These are phyloP conservation scores for Thielaviopsis cerberus DNA, from an alignment of 2,329 filamentous ascomycete genomes.

Conservation along the genomic window DNA sequence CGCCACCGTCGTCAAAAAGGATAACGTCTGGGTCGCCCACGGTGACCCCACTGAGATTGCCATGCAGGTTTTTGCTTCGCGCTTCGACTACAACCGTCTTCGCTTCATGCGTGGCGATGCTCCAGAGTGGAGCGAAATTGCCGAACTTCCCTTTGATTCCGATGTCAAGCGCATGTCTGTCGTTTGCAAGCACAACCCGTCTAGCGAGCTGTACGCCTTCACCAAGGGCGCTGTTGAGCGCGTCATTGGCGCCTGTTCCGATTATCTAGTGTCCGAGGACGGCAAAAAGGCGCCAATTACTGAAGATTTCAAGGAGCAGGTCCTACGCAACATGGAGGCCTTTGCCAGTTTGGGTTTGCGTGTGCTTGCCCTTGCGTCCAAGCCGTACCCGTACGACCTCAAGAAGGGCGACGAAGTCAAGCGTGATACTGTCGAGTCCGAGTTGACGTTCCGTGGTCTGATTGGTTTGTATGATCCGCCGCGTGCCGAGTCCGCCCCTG, in stretches of 20 bases:
- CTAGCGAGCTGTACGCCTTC: too few relatives aligned
- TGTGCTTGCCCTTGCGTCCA: constrained; percentile 47
- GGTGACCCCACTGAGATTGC: constrained; percentile 55
- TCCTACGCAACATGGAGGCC: constrained; percentile 45
- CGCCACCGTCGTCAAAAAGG: constrained; percentile 27
- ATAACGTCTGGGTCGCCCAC: constrained; percentile 36
- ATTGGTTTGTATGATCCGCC: constrained; percentile 56
- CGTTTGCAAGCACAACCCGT: constrained; percentile 32
- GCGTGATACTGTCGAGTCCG: constrained; percentile 36
- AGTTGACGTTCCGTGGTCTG: constrained; percentile 46
- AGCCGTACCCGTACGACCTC: too few relatives aligned
- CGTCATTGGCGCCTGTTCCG: constrained; percentile 41
- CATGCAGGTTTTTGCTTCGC: constrained; percentile 51
- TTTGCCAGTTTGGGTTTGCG: constrained; percentile 45
- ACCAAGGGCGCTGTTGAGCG: constrained; percentile 51
- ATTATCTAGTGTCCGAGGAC: too few relatives aligned
- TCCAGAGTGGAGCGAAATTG: constrained; percentile 35
- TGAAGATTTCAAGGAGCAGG: constrained; percentile 32
- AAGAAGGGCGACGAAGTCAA: too few relatives aligned
- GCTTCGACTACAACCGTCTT: constrained; percentile 42
- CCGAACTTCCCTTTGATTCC: constrained; percentile 54
- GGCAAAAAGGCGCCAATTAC: too few relatives aligned
- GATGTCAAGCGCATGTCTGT: constrained; percentile 60
- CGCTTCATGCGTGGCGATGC: too few relatives aligned
- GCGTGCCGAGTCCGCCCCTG: constrained; percentile 43